Percentiles rank a stretch among this genome's conserved stretches.
These are phyloP conservation scores for Pythium vanterpoolii DNA, from an alignment of 352 stramenopile genomes.

Conservation along the genomic window DNA sequence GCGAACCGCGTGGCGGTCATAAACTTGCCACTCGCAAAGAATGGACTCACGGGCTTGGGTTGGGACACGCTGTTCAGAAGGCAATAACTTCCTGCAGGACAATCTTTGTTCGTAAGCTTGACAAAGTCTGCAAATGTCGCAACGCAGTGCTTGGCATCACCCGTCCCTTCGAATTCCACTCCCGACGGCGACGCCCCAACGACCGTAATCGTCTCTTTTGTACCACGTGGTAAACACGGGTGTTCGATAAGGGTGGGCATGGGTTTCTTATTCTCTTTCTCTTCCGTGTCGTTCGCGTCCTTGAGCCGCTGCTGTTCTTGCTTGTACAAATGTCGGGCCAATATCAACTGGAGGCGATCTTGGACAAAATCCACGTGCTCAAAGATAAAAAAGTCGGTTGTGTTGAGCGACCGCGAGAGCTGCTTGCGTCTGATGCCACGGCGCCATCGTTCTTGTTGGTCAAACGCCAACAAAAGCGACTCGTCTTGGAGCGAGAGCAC, in stretches of 20 bases:
- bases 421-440: constrained; percentile 57
- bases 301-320: constrained; percentile 22
- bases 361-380: constrained; percentile 46
- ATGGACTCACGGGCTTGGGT: constrained; percentile 34
- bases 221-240: constrained; percentile 37
- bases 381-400: constrained; percentile 59
- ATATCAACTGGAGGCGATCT: constrained; percentile 9
- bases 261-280: background rate
- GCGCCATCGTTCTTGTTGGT: constrained; percentile 63
- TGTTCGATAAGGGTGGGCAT: constrained; percentile 27
- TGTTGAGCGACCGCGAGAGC: constrained; percentile 54
- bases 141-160: constrained; percentile 48
- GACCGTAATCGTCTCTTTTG: constrained; percentile 22
- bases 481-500: constrained; percentile 49
- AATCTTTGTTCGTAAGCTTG: constrained; percentile 45
- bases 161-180: constrained; percentile 31
- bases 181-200: constrained; percentile 7
- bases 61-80: constrained; percentile 41
- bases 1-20: constrained; percentile 21
- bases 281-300: background rate
- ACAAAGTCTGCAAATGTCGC: constrained; percentile 38
- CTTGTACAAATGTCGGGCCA: constrained; percentile 29
- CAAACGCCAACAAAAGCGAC: constrained; percentile 48
- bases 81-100: constrained; percentile 50
- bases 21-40: constrained; percentile 51